Percentiles rank a stretch among this genome's conserved stretches.
These are phyloP conservation scores for Yamadazyma pseudoaaseri DNA, from an alignment of 1,139 yeast species.

Conservation along the genomic window DNA sequence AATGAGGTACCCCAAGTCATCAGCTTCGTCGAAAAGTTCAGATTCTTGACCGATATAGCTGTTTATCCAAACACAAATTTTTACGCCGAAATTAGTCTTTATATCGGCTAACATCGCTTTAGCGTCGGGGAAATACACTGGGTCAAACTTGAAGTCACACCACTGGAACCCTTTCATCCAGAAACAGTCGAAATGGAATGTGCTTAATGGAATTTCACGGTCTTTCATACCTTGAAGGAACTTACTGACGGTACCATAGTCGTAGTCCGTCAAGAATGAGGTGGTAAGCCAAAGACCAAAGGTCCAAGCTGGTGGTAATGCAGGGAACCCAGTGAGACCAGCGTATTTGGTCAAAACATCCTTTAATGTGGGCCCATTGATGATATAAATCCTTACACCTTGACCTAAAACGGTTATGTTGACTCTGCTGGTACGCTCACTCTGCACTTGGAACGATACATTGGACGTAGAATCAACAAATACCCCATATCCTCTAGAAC, in stretches of 20 bases:
- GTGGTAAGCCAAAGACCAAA: conserved; percentile 37
- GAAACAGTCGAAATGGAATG: conserved; percentile 36
- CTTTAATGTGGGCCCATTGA: conserved; percentile 30
- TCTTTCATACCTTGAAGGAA: conserved; percentile 33
- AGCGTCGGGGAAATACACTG: conserved; percentile 26
- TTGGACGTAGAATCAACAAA: conserved; percentile 29
- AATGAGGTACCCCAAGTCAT: conserved; percentile 26
- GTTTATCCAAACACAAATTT: conserved; percentile 36
- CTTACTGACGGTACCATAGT: conserved; percentile 25
- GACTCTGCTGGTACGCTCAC: conserved; percentile 33
- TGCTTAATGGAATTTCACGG: conserved; percentile 27
- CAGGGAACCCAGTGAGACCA: conserved; percentile 29
- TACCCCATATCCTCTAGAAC: conserved; percentile 32
- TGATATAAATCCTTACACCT: conserved; percentile 24
- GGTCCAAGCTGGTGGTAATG: conserved; percentile 36
- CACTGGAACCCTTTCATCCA: conserved; percentile 39
- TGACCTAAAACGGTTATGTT: conserved; percentile 34
- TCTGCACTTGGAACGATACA: conserved; percentile 30
- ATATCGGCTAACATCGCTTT: conserved; percentile 22
- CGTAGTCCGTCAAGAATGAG: conserved; percentile 29
- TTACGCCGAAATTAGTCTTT: conserved; percentile 24
- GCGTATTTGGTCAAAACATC: conserved; percentile 25
- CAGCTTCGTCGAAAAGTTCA: conserved; percentile 26
- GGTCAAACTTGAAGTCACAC: conserved; percentile 35
- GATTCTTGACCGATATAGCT: conserved; percentile 37